Evolutionary conservation across 208 protist species (phyloP).

Genomic region (Acanthamoeba sp.): DNA sequence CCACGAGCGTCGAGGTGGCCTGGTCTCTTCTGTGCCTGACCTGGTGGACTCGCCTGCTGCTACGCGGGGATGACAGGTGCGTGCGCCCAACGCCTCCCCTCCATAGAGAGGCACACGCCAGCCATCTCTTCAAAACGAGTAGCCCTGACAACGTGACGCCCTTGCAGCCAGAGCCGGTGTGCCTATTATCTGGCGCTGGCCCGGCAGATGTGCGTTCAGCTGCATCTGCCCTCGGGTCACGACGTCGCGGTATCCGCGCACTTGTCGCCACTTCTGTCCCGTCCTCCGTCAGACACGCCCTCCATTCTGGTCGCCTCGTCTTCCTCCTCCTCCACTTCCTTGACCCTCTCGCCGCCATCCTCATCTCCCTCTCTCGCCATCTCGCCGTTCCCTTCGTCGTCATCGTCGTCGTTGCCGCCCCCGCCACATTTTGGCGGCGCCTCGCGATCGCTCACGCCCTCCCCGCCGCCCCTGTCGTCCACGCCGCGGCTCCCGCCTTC

Average conservation of each 20-base stretch:
- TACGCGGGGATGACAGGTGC: not conserved
- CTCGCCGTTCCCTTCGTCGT: not conserved
- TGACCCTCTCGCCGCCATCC: not conserved
- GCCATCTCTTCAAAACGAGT: not conserved
- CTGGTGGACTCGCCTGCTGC: not conserved
- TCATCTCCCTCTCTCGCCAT: not conserved
- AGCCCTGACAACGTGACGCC: not conserved
- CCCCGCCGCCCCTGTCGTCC: not conserved
- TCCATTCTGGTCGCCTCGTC: not conserved
- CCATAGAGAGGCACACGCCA: not conserved
- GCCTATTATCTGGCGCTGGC: not conserved
- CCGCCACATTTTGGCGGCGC: not conserved
- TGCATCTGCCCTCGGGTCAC: not conserved
- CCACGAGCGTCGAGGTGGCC: not conserved
- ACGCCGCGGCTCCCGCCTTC: not conserved
- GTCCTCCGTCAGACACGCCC: not conserved
- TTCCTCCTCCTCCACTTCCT: not conserved
- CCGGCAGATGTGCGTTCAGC: constrained; percentile 10
- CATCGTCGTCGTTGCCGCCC: not conserved
- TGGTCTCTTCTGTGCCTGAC: constrained; percentile 10
- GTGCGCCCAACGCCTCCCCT: too few species aligned
- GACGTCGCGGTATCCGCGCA: not conserved
- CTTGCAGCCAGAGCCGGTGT: not conserved
- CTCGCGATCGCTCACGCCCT: not conserved
- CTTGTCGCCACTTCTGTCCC: not conserved